Evolutionary conservation across 176 grass and related monocot species (phyloP).

Genomic region (Eleusine indica): DNA sequence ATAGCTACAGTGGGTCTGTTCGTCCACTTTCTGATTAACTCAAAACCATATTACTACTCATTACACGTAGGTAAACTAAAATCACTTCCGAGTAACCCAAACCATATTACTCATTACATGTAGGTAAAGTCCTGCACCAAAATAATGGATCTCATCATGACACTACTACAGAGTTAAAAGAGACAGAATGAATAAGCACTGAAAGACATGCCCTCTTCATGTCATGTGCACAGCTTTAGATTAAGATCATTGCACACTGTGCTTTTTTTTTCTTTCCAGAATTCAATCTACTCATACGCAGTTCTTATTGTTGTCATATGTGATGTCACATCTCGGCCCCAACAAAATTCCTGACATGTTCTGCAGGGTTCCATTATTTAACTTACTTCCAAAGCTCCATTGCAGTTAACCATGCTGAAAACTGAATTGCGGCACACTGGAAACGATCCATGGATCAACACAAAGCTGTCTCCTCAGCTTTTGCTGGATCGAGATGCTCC

Average conservation of each 20-base stretch:
- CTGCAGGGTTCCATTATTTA: not conserved
- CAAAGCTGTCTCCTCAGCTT: not conserved
- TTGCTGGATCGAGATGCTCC: not conserved
- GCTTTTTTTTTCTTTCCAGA: not conserved
- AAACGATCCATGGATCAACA: not conserved
- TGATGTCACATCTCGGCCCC: not conserved
- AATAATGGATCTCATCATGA: not conserved
- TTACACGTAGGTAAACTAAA: not conserved
- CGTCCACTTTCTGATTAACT: not conserved
- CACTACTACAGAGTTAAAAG: not conserved
- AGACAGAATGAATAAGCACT: constrained; percentile 1
- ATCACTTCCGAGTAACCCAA: not conserved
- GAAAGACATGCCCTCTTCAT: not conserved
- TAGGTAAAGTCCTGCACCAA: not conserved
- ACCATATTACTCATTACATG: not conserved
- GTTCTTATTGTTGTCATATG: not conserved
- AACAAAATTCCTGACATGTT: not conserved
- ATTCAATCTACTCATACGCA: not conserved
- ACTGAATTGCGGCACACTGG: not conserved
- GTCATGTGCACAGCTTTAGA: constrained; percentile 26
- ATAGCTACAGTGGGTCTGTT: not conserved
- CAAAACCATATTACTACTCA: not conserved
- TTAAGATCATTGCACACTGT: not conserved
- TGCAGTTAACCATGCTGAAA: not conserved
- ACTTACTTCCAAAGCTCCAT: not conserved